Percentiles rank a stretch among this genome's conserved stretches.
These are phyloP conservation scores for Fusarium beomiforme DNA, from an alignment of 2,329 filamentous ascomycete species.

Conservation along the genomic window DNA sequence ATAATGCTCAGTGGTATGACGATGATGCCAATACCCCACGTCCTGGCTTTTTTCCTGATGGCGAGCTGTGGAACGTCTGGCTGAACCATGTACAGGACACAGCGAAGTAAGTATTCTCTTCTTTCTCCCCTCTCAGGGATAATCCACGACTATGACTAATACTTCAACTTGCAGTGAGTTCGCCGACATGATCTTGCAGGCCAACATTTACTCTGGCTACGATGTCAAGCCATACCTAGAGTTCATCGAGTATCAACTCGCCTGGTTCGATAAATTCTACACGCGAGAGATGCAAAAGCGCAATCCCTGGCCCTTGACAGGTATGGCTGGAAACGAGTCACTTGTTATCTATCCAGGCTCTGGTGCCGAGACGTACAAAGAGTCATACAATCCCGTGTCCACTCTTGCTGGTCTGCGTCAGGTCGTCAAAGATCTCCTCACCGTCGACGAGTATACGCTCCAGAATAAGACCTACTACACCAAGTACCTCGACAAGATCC, in stretches of 20 bases:
- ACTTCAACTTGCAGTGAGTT: background rate
- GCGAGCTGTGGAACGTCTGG: conserved; percentile 11
- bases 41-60: background rate
- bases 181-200: conserved; percentile 1
- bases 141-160: background rate
- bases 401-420: background rate
- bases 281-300: conserved; percentile 1
- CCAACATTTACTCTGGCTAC: conserved; percentile 4
- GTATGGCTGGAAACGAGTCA: background rate
- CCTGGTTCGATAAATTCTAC: conserved; percentile 1
- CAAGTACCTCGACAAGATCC: conserved; percentile 1
- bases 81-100: conserved; percentile 11
- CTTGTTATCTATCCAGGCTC: conserved; percentile 4
- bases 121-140: rapidly evolving
- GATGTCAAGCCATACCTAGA: conserved; percentile 3
- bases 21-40: conserved; percentile 5
- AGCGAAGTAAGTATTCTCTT: background rate
- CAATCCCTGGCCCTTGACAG: background rate
- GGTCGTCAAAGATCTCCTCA: conserved; percentile 5
- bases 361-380: conserved; percentile 10
- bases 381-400: background rate
- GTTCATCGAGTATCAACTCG: conserved; percentile 2
- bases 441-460: background rate
- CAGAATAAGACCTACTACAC: conserved; percentile 9
- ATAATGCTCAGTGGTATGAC: conserved; percentile 12